Base-by-base conservation (phyloP, 2,329 filamentous ascomycete genomes). In the Pestalotiopsis sp. region DNA sequence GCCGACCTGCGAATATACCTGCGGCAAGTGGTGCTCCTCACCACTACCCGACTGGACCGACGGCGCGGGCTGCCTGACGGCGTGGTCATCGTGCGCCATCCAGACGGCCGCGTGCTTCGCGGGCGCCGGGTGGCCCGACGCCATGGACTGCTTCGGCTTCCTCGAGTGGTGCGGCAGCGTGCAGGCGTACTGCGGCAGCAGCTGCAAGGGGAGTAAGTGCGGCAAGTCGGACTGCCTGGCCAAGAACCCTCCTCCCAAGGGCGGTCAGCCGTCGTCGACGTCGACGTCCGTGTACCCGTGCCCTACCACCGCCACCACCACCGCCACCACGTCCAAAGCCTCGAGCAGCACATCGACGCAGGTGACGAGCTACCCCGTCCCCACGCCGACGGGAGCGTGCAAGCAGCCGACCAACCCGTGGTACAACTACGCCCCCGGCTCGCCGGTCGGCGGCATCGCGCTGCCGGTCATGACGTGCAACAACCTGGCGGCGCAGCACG, bases 361-460 rank as follows among this genome's bases (percentile, higher is more conserved):
- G 3, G 73, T 78, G 7, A 76, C 78, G 25, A 77, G 78, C 66
- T 78, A 79, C 57, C 81, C 83, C 66, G 79, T 83, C 66, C 84
- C 86, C 2, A 77, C 83, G 41, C 82, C 85, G 1, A 86, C 84
- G 68, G 84, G 84, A 72, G 83, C 89, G 74, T 89, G 86, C 82
- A 79, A 76, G 45, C 85, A 88, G 77, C 84, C 86, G n/a, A 77
- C 80, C 66, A 85, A 81, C 79, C 86, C 87, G 72, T 85, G 86
- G 76, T 87, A 86, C 72, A 90, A 89, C 66, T 95, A 94, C 75
- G 89, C 88, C 1, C 90, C 91, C 1, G 88, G 91, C 45, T 90
- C 82, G 65, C 82, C 85, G 2, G 84, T 88, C 17, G 87, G 85
- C 63, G 82, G 80, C 69, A 87, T 89, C 66, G 78, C 80, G 25